phyloP scores from a whole-genome alignment of 257 asterid genomes.

The Penstemon barbatus region DNA sequence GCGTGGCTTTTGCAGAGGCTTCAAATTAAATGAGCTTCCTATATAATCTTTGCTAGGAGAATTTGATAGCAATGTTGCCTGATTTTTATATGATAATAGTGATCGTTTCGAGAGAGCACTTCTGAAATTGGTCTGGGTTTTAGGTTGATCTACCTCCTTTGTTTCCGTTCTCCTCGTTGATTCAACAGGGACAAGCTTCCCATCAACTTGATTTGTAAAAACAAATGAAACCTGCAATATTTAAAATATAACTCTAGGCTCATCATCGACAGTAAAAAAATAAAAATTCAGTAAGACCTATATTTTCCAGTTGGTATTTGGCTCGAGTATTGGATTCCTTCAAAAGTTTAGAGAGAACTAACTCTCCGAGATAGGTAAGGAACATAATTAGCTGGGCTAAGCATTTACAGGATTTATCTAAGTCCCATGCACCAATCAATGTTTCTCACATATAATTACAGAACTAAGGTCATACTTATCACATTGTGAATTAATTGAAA shows the following conservation, averaged over 20 bases:
- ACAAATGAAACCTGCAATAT: conserved; percentile 84
- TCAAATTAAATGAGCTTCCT: conserved; percentile 35
- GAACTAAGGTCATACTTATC: neutral
- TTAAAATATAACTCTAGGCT: conserved; percentile 15
- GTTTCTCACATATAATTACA: neutral
- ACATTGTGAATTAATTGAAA: neutral
- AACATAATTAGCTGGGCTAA: neutral
- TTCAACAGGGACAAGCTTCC: conserved; percentile 89
- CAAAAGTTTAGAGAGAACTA: neutral
- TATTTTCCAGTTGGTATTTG: conserved; percentile 1
- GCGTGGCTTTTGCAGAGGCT: conserved; percentile 47
- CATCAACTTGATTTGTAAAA: conserved; percentile 84
- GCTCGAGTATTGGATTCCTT: conserved; percentile 11
- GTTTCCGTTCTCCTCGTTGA: conserved; percentile 43
- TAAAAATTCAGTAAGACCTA: neutral
- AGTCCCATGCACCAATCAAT: neutral
- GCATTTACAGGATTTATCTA: conserved; percentile 11
- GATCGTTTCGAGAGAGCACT: conserved; percentile 37
- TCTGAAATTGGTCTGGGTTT: conserved; percentile 37
- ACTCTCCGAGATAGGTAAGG: neutral
- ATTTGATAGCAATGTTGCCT: conserved; percentile 35
- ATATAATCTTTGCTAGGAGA: conserved; percentile 37
- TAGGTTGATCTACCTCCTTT: conserved; percentile 34
- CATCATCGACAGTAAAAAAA: conserved; percentile 9
- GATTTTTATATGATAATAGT: conserved; percentile 34